phyloP scores from a whole-genome alignment of 495 filamentous ascomycete genomes.

The Penicillium robsamsonii region DNA sequence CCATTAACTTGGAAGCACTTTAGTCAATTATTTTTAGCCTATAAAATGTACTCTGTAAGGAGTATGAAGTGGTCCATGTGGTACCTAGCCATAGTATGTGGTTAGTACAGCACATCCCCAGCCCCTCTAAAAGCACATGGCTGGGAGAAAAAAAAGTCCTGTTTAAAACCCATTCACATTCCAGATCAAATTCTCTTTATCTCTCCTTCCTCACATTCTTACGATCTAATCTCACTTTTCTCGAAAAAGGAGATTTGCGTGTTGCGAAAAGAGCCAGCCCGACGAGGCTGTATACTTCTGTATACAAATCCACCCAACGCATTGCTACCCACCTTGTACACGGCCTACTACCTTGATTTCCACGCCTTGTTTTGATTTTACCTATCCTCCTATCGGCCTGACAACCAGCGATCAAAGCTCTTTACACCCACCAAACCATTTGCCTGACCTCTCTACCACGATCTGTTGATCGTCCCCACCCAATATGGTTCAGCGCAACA shows the following conservation, averaged over 20 bases:
- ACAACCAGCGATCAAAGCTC: neutral
- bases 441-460: neutral
- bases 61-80: neutral
- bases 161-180: conserved; percentile 21
- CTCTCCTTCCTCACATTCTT: conserved; percentile 11
- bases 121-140: conserved; percentile 30
- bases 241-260: neutral
- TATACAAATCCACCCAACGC: conserved; percentile 10
- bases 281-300: conserved; percentile 7
- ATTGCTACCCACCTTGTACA: conserved; percentile 5
- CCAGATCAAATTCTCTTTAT: conserved; percentile 13
- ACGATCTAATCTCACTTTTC: neutral
- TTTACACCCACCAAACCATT: neutral
- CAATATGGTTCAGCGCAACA: conserved; percentile 65
- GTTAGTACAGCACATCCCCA: conserved; percentile 12
- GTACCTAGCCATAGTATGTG: neutral
- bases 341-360: neutral
- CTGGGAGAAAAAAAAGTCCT: conserved; percentile 21
- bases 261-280: neutral
- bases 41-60: neutral
- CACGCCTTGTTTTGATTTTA: neutral
- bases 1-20: neutral
- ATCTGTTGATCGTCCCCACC: conserved; percentile 7
- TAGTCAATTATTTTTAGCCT: neutral
- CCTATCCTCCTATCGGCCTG: neutral